Conservation (phyloP, 352 stramenopile species). For the Phytophthora pisi region DNA sequence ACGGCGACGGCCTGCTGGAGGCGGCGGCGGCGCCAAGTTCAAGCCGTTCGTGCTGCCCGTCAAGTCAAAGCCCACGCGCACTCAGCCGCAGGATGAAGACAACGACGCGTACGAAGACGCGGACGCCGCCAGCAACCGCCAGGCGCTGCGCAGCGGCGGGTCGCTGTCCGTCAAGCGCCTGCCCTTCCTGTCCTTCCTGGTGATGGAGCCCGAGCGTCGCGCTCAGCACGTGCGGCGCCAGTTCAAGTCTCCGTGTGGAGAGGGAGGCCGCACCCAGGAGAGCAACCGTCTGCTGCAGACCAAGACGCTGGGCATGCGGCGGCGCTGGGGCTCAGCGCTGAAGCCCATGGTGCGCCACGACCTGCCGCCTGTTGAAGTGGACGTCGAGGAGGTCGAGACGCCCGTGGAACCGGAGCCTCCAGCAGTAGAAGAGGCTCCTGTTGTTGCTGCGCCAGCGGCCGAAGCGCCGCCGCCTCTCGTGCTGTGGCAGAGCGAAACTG, state of each 20-base stretch:
- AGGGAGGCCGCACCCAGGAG: constrained; percentile 59
- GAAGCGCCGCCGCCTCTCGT: constrained; percentile 73
- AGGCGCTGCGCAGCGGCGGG: constrained; percentile 52
- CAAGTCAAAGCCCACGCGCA: constrained; percentile 35
- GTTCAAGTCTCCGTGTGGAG: constrained; percentile 83
- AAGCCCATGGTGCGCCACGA: constrained; percentile 73
- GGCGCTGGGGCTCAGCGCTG: constrained; percentile 58
- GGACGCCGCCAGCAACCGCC: constrained; percentile 51
- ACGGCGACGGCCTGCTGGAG: constrained; percentile 35
- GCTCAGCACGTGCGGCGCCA: constrained; percentile 61
- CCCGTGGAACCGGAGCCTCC: constrained; percentile 31
- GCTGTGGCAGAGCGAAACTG: constrained; percentile 77
- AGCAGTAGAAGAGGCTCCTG: constrained; percentile 29
- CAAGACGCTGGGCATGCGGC: constrained; percentile 86
- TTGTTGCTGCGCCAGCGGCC: constrained; percentile 14
- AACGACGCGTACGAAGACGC: constrained; percentile 45
- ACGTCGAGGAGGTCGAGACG: constrained; percentile 64
- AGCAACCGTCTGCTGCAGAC: constrained; percentile 78
- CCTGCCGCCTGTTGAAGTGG: constrained; percentile 61
- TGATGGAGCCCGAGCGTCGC: constrained; percentile 60
- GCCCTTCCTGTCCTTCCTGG: constrained; percentile 84
- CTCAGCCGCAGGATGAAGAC: constrained; percentile 5
- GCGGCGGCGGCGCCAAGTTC: constrained; percentile 46
- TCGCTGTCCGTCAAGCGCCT: constrained; percentile 76
- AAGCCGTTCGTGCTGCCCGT: constrained; percentile 82